These are phyloP conservation scores for Yamadazyma sp. DNA, from an alignment of 805 yeast genomes.

Conservation along the genomic window DNA sequence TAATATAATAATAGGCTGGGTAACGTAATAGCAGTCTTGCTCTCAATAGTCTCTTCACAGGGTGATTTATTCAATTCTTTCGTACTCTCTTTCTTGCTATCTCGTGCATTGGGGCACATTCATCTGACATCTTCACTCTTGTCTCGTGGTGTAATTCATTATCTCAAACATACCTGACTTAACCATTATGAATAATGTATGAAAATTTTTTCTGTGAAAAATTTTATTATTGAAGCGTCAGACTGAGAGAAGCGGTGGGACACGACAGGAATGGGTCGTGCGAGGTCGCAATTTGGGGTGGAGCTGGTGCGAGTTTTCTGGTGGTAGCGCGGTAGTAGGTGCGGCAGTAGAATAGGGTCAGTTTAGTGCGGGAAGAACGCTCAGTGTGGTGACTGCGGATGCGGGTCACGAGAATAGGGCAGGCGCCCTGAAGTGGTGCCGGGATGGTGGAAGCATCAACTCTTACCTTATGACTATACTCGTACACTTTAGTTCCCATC, in stretches of 20 bases:
- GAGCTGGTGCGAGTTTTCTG: neutral
- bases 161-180: slow-evolving; percentile 56
- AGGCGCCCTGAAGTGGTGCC: slow-evolving; percentile 9
- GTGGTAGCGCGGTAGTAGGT: slow-evolving; percentile 1
- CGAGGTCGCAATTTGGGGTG: neutral
- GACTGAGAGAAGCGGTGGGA: slow-evolving; percentile 3
- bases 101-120: no score
- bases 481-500: no score
- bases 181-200: slow-evolving; percentile 47
- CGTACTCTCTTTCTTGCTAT: no score
- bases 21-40: no score
- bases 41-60: no score
- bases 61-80: no score
- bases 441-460: no score
- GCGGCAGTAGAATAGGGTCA: no score
- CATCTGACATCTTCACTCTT: neutral
- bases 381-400: neutral
- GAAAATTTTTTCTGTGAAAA: slow-evolving; percentile 12
- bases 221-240: slow-evolving; percentile 1
- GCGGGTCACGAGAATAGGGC: slow-evolving; percentile 8
- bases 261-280: slow-evolving; percentile 6
- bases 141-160: neutral
- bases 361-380: slow-evolving; percentile 1
- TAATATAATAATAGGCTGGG: no score
- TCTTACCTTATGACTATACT: neutral